Base-by-base conservation (phyloP, 148 eudicot genomes). In the Tetragonia tetragonoides region DNA sequence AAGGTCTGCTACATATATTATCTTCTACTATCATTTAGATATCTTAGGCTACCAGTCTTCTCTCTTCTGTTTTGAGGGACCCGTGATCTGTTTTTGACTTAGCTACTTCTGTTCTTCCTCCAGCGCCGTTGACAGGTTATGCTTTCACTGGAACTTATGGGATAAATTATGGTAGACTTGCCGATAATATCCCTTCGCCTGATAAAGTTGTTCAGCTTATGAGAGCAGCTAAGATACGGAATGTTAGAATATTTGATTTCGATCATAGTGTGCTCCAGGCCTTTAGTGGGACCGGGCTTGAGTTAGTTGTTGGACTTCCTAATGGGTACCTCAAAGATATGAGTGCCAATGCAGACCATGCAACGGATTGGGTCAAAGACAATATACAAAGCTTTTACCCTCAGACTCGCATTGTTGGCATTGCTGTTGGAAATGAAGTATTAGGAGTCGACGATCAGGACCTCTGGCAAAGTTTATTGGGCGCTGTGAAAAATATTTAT, bases 371-470 rank as follows among this genome's bases (percentile, higher is more conserved):
- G 96, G 91, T 91, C 34, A 78, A 84, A 72, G 90, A 91, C 46
- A 91, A 91, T 57, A 84, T 91, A 56, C 85, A 84, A 59, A 41
- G 66, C 54, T 91, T 75, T 76, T 85, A 88, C 72, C 93, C 93
- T 0, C 68, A 81, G 20, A 91, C 96, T 10, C 83, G 81, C 1
- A 91, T 91, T 18, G 89, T 86, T 34, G 91, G 96, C 41, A 91
- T 91, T 44, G 93, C 93, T 14, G 74, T 91, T 0, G 96, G 96
- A 73, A 91, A 91, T 78, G 96, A 91, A 84, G 87, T 91, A 74
- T 68, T 89, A 3, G 93, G 90, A 38, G 81, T 83, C 20, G 66
- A 63, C 21, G 96, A 88, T 83, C 80, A 78, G 44, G 81, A 83
- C 5, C 83, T 89, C 2, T 83, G 85, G 80, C 85, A 51, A 73